phyloP scores from a whole-genome alignment of 2,329 filamentous ascomycete species.

The Paracamarosporium sp. region DNA sequence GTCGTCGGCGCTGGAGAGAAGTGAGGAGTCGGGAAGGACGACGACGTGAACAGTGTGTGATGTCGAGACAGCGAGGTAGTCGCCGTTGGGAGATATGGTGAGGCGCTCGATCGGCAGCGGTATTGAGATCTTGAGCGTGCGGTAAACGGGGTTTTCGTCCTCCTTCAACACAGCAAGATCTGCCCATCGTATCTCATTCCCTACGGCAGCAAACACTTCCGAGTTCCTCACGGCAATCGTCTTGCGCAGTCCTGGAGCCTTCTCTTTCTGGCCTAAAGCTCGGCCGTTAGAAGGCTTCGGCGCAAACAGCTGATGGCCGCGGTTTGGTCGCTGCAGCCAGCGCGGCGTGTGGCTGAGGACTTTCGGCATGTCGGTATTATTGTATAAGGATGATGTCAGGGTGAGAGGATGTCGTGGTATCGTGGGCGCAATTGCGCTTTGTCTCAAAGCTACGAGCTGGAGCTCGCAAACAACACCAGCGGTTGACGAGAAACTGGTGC shows the following conservation, averaged over 20 bases:
- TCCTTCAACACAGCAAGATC: slow-evolving; percentile 83
- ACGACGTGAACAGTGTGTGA: slow-evolving; percentile 88
- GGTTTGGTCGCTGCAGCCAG: slow-evolving; percentile 81
- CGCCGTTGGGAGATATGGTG: slow-evolving; percentile 79
- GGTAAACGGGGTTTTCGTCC: slow-evolving; percentile 32
- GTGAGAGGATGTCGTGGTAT: background rate
- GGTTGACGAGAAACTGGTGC: background rate
- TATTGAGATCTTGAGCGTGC: slow-evolving; percentile 74
- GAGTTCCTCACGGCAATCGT: slow-evolving; percentile 83
- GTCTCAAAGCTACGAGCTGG: background rate
- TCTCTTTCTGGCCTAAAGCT: slow-evolving; percentile 31
- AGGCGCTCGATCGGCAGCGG: slow-evolving; percentile 86
- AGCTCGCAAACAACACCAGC: background rate
- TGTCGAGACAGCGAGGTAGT: slow-evolving; percentile 85
- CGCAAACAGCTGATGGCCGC: slow-evolving; percentile 79
- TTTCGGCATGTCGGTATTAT: slow-evolving; percentile 72
- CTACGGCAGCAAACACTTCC: slow-evolving; percentile 87
- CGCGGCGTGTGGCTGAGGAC: slow-evolving; percentile 83
- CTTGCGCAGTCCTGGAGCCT: slow-evolving; percentile 51
- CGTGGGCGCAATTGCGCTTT: background rate
- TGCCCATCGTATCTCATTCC: slow-evolving; percentile 90
- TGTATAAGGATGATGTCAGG: background rate
- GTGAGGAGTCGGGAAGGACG: slow-evolving; percentile 79
- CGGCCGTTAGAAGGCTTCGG: slow-evolving; percentile 52
- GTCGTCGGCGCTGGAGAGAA: slow-evolving; percentile 73